These are phyloP conservation scores for Vitis hybrid DNA, from an alignment of 177 flowering plant species.

Conservation along the genomic window DNA sequence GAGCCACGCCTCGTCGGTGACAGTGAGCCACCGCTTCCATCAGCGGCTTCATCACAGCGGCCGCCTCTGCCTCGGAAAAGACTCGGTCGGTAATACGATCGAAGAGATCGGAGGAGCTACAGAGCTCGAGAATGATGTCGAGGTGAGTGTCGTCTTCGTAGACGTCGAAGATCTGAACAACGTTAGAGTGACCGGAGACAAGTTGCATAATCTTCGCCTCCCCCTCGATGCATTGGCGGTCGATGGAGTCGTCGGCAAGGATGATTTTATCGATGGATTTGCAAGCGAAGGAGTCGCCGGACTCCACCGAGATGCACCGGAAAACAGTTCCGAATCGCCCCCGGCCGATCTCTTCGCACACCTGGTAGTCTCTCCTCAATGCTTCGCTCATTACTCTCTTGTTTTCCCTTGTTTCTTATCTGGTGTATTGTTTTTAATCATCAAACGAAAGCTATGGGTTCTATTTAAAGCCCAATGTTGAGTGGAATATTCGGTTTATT, in stretches of 20 bases:
- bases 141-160: constrained; percentile 57
- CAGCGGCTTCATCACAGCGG: constrained; percentile 37
- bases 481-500: too few species aligned
- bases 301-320: constrained; percentile 33
- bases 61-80: constrained; percentile 50
- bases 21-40: constrained; percentile 63
- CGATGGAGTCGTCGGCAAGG: constrained; percentile 46
- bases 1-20: constrained; percentile 65
- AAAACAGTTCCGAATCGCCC: constrained; percentile 61
- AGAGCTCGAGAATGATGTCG: constrained; percentile 65
- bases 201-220: constrained; percentile 55
- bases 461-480: too few species aligned
- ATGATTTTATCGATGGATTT: constrained; percentile 52
- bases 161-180: constrained; percentile 35
- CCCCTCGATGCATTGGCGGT: constrained; percentile 43
- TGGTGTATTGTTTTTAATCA: too few species aligned
- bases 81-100: constrained; percentile 25
- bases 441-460: too few species aligned
- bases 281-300: constrained; percentile 50
- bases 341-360: constrained; percentile 64
- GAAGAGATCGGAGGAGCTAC: constrained; percentile 46
- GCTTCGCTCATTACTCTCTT: constrained; percentile 41
- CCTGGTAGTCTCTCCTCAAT: constrained; percentile 35
- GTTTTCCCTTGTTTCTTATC: not conserved
- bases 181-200: constrained; percentile 42